Percentiles rank a stretch among this genome's conserved stretches.
Conservation (phyloP, 2,329 filamentous ascomycete genomes). For the Domatiomyces globalis region DNA sequence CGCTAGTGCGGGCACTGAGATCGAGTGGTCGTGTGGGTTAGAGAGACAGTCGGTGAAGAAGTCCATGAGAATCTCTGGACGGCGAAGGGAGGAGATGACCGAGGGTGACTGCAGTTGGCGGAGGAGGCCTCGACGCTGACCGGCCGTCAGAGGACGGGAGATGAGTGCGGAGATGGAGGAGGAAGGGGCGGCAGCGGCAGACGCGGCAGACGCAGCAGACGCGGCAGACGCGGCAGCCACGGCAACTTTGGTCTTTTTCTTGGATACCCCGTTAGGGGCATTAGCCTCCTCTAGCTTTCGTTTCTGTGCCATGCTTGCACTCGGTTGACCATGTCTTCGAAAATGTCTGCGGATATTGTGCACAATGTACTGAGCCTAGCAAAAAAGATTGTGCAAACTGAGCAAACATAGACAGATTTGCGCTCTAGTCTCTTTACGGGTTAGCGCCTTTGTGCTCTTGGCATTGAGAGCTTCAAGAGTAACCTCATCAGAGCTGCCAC, state of each 20-base stretch:
- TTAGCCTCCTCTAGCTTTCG: background rate
- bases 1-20: conserved; percentile 70
- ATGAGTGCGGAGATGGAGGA: conserved; percentile 5
- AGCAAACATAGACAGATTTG: background rate
- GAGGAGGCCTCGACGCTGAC: conserved; percentile 67
- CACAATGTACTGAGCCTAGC: too few relatives aligned
- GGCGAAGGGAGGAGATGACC: conserved; percentile 53
- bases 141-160: conserved; percentile 41
- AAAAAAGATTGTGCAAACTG: background rate
- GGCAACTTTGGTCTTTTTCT: background rate
- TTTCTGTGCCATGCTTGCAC: background rate
- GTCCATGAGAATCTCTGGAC: conserved; percentile 82
- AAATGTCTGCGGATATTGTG: too few relatives aligned
- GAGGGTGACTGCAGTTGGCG: conserved; percentile 24
- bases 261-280: background rate
- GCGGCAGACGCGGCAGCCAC: background rate
- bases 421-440: background rate
- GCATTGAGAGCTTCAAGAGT: background rate
- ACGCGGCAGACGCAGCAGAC: too few relatives aligned
- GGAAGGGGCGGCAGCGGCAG: background rate
- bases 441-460: background rate
- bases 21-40: conserved; percentile 63
- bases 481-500: background rate
- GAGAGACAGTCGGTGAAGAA: conserved; percentile 85
- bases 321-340: too few relatives aligned